Base-by-base conservation (phyloP, 2,329 filamentous ascomycete genomes). In the Xylariaceae sp. region DNA sequence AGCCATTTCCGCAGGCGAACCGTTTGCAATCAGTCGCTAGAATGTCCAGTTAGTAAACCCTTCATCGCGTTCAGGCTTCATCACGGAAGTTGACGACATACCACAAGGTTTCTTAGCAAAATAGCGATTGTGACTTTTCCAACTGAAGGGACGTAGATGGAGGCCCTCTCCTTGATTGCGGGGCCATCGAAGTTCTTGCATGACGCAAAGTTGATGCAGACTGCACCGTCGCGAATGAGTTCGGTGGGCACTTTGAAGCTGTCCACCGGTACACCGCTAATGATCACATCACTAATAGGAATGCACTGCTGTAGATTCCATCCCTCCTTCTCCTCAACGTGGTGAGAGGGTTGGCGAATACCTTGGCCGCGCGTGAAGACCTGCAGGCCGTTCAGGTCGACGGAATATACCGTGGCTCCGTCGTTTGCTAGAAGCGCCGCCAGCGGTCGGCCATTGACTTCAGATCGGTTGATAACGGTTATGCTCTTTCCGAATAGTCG, bases 191-290 rank as follows among this genome's bases (percentile, higher is more conserved):
- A 97, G 77, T 99, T 97, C 79, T 92, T 90, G 75, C 89, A 91
- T 55, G 90, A 96, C 6, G 92, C 95, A 74, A 99, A 97, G 77
- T 99, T 99, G 78, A 99, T 92, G 80, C 94, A 99, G n/a, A 96
- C 90, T 35, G 90, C 92, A 52, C 94, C 94, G 58, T 96, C 90
- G 51, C 91, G 85, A 69, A 99, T 80, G 63, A 94, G 78, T 55
- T 90, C 84, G 2, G 88, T 88, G 4, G 92, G 90, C 30, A 99
- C 89, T 79, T 97, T 97, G 82, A 88, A 99, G 61, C 81, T 84
- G 64, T 96, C 89, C 23, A 86, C 85, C 0, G 94, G 94, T 1
- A 99, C 94, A 65, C 94, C 94, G 56, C 89, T 89, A 69, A 99
- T 95, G 62, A 99, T 88, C 15, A 97, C 93, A 73, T 99, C 94